Percentiles rank a stretch among this genome's conserved stretches.
These are phyloP conservation scores for Emergomyces orientalis DNA, from an alignment of 2,329 filamentous ascomycete genomes.

Conservation along the genomic window DNA sequence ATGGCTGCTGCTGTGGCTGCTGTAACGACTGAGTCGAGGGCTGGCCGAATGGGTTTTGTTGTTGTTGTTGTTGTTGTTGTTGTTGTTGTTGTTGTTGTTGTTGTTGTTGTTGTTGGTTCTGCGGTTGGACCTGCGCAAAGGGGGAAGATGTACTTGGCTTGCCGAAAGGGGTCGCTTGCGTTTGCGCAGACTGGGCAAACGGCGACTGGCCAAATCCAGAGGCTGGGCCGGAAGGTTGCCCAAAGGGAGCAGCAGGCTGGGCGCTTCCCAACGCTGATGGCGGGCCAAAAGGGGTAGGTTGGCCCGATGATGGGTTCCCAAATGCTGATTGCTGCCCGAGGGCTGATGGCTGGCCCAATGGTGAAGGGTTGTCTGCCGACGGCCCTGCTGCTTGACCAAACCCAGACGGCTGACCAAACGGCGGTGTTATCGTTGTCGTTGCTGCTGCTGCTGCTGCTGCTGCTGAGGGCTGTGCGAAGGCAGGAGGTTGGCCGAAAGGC, in stretches of 20 bases:
- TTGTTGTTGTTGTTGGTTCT: slow-evolving; percentile 28
- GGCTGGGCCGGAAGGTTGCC: slow-evolving; percentile 18
- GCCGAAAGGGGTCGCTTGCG: neutral
- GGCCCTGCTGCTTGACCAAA: neutral
- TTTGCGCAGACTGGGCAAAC: slow-evolving; percentile 1
- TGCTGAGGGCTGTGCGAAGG: slow-evolving; percentile 15
- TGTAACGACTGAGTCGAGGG: slow-evolving; percentile 26
- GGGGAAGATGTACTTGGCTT: slow-evolving; percentile 13
- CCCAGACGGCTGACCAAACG: slow-evolving; percentile 28
- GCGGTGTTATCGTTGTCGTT: slow-evolving; percentile 14
- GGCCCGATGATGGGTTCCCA: slow-evolving; percentile 30
- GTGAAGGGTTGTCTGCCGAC: slow-evolving; percentile 7
- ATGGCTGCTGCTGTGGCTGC: slow-evolving; percentile 4
- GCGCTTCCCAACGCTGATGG: slow-evolving; percentile 19
- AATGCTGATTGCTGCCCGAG: slow-evolving; percentile 13
- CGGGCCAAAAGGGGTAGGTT: slow-evolving; percentile 22
- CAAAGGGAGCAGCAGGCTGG: slow-evolving; percentile 26
- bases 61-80: slow-evolving; percentile 25
- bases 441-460: neutral
- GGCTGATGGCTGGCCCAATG: slow-evolving; percentile 24
- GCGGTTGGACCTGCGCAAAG: slow-evolving; percentile 16
- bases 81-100: too few relatives aligned
- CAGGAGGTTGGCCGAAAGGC: slow-evolving; percentile 27
- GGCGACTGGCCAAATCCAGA: slow-evolving; percentile 1
- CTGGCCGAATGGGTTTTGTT: slow-evolving; percentile 27